phyloP scores from a whole-genome alignment of 345 rosid species.

The Aquilaria sinensis region DNA sequence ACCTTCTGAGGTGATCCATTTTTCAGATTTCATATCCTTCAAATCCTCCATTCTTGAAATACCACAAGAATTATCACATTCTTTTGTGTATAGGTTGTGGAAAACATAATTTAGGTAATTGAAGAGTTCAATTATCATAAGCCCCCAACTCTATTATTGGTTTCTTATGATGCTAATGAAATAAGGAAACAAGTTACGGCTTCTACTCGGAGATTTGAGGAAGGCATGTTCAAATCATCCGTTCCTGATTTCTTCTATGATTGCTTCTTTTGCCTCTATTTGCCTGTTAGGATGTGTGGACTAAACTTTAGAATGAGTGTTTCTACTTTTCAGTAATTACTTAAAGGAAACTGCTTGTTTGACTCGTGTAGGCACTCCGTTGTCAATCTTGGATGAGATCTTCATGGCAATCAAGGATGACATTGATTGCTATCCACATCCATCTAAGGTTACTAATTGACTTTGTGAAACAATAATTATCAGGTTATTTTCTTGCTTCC shows the following conservation, averaged over 20 bases:
- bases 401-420: slow-evolving; percentile 79
- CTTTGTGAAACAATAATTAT: too few species aligned
- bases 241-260: background rate
- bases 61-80: background rate
- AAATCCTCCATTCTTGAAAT: slow-evolving; percentile 1
- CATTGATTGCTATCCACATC: slow-evolving; percentile 63
- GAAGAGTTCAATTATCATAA: slow-evolving; percentile 44
- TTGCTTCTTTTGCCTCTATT: background rate
- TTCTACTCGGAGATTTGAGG: slow-evolving; percentile 63
- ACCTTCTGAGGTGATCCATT: slow-evolving; percentile 46
- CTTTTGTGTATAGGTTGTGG: slow-evolving; percentile 46
- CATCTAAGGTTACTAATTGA: slow-evolving; percentile 40
- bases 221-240: slow-evolving; percentile 32
- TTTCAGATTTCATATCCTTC: background rate
- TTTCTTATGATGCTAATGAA: slow-evolving; percentile 44
- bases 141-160: slow-evolving; percentile 44
- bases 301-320: too few species aligned
- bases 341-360: too few species aligned
- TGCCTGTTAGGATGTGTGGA: too few species aligned
- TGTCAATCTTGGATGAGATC: slow-evolving; percentile 67
- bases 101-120: slow-evolving; percentile 39
- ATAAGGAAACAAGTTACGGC: slow-evolving; percentile 62
- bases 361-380: slow-evolving; percentile 48
- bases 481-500: too few species aligned
- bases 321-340: too few species aligned